These are phyloP conservation scores for Cutaneotrichosporon sp. DNA, from an alignment of 1,284 basidiomycete species.

Conservation along the genomic window DNA sequence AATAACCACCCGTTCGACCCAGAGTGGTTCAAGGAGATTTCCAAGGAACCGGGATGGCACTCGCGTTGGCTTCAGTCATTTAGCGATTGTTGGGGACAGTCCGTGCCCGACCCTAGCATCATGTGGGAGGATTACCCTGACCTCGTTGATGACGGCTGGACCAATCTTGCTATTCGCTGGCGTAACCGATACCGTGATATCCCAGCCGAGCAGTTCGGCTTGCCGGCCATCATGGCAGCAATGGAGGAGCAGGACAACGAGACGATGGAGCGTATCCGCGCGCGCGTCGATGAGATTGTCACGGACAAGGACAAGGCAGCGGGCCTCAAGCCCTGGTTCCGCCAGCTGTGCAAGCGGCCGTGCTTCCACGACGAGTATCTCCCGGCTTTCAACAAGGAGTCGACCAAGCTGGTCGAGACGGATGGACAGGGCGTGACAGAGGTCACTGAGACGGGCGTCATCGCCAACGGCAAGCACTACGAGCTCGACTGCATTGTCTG, in stretches of 20 bases:
- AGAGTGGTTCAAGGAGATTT: slow-evolving; percentile 17
- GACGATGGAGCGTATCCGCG: slow-evolving; percentile 9
- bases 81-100: slow-evolving; percentile 9
- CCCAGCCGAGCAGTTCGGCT: not conserved
- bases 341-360: slow-evolving; percentile 22
- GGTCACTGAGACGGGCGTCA: slow-evolving; percentile 16
- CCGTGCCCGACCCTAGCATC: not conserved
- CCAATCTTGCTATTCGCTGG: slow-evolving; percentile 10
- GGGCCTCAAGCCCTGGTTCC: slow-evolving; percentile 20
- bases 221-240: not conserved
- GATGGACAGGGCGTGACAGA: slow-evolving; percentile 18
- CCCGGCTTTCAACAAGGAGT: slow-evolving; percentile 16
- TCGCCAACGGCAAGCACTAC: slow-evolving; percentile 19
- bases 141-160: slow-evolving; percentile 21
- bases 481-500: slow-evolving; percentile 19
- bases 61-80: slow-evolving; percentile 17
- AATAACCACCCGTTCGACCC: slow-evolving; percentile 24
- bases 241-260: slow-evolving; percentile 13
- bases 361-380: slow-evolving; percentile 24
- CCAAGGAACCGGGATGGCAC: slow-evolving; percentile 16
- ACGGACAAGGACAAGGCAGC: slow-evolving; percentile 13
- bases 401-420: slow-evolving; percentile 20
- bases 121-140: slow-evolving; percentile 10
- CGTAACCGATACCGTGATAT: not conserved
- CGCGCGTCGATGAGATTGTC: slow-evolving; percentile 17